phyloP scores from a whole-genome alignment of 192 early-diverging fungal species.

The Backusella sp. region DNA sequence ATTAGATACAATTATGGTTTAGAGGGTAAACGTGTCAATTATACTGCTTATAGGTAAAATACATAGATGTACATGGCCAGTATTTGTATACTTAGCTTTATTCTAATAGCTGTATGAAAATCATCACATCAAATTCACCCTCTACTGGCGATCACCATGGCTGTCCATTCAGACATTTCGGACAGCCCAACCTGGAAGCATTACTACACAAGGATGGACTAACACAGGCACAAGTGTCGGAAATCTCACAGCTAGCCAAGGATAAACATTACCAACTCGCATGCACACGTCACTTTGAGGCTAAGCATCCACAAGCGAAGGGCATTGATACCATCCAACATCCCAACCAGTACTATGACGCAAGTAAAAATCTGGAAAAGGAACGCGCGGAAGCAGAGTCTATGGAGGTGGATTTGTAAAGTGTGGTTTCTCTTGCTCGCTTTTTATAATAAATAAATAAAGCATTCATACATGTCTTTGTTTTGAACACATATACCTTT shows the following conservation, averaged over 20 bases:
- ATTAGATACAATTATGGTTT: conserved; percentile 94
- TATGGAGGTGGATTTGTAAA: conserved; percentile 8
- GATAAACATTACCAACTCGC: conserved; percentile 90
- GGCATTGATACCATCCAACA: conserved; percentile 77
- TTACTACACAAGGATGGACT: conserved; percentile 61
- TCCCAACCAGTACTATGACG: conserved; percentile 93
- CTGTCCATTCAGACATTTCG: conserved; percentile 91
- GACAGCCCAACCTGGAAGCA: conserved; percentile 57
- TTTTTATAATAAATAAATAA: too few species aligned
- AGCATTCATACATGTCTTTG: too few species aligned
- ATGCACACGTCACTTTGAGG: conserved; percentile 87
- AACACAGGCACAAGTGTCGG: conserved; percentile 55
- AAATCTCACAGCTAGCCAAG: conserved; percentile 64
- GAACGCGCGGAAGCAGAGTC: not conserved
- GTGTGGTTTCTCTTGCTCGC: not conserved
- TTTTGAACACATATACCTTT: too few species aligned
- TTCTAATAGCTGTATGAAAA: conserved; percentile 68
- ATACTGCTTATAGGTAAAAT: conserved; percentile 66
- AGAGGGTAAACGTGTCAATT: conserved; percentile 86
- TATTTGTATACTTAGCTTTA: not conserved
- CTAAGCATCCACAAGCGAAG: conserved; percentile 47
- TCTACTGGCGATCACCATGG: conserved; percentile 88
- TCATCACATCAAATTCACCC: conserved; percentile 81
- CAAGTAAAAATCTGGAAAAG: conserved; percentile 11
- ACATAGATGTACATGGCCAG: not conserved